A percentile compares a stretch with the other conserved stretches of the same genome.
Evolutionary conservation across 176 grass and related monocot species (phyloP).

Genomic region (Cenchrus purpureus): DNA sequence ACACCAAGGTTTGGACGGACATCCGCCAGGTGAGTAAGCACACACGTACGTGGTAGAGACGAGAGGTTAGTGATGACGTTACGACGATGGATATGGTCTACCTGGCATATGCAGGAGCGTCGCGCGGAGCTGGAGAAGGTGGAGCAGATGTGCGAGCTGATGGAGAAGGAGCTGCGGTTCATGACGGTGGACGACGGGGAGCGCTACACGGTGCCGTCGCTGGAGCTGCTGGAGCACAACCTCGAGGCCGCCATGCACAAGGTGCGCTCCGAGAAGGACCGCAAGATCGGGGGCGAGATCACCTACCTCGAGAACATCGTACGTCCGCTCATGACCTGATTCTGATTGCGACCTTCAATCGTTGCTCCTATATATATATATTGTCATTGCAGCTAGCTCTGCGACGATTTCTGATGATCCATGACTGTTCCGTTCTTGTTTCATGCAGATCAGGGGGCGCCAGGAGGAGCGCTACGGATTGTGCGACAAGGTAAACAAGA

Average conservation of each 20-base stretch:
- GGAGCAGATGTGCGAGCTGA: conserved; percentile 68
- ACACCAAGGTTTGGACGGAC: conserved; percentile 78
- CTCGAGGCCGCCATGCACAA: conserved; percentile 75
- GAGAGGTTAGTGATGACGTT: too few relatives aligned
- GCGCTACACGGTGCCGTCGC: conserved; percentile 69
- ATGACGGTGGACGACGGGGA: conserved; percentile 74
- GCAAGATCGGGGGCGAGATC: conserved; percentile 82
- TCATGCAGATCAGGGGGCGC: conserved; percentile 64
- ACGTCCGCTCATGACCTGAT: not conserved
- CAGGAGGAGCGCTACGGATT: conserved; percentile 76
- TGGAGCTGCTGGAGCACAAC: conserved; percentile 74
- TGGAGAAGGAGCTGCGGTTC: conserved; percentile 91
- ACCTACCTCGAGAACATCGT: conserved; percentile 69
- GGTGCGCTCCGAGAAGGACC: conserved; percentile 81
- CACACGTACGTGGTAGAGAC: too few relatives aligned
- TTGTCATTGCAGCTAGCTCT: not conserved
- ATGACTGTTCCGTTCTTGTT: not conserved
- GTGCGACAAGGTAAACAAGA: conserved; percentile 62
- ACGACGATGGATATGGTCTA: too few relatives aligned
- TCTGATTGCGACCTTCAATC: too few relatives aligned
- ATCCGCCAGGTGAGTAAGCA: conserved; percentile 50
- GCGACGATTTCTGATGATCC: not conserved
- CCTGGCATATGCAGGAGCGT: conserved; percentile 55
- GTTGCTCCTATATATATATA: too few relatives aligned
- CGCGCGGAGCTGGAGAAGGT: conserved; percentile 73